These are phyloP conservation scores for Plasmodium yoelii DNA, from an alignment of 169 alveolate genomes.

Conservation along the genomic window DNA sequence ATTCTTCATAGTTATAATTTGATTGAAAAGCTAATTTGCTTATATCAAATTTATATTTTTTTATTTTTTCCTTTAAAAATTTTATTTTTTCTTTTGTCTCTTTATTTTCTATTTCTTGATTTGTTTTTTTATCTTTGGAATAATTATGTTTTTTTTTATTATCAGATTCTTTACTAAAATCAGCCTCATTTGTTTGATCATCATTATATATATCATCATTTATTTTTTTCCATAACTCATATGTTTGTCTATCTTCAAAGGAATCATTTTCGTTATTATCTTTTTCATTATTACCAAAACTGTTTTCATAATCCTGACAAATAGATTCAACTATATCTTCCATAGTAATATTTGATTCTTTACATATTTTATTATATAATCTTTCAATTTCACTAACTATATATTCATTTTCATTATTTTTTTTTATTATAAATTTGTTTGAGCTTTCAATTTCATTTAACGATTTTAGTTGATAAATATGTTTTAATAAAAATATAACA, in stretches of 20 bases:
- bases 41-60: constrained; percentile 21
- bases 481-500: constrained; percentile 75
- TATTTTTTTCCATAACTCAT: background rate
- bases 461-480: constrained; percentile 77
- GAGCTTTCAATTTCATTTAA: constrained; percentile 77
- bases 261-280: background rate
- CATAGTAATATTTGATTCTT: constrained; percentile 48
- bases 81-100: background rate
- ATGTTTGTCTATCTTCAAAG: background rate
- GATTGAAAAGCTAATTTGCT: constrained; percentile 51
- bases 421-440: constrained; percentile 49
- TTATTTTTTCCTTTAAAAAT: constrained; percentile 39
- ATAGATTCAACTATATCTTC: constrained; percentile 22
- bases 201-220: background rate
- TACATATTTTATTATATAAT: constrained; percentile 54
- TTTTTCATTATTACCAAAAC: background rate
- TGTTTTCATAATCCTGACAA: background rate
- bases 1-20: constrained; percentile 63
- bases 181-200: background rate
- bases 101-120: background rate
- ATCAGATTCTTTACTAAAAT: background rate
- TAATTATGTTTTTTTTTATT: background rate
- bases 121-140: background rate
- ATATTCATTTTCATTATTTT: constrained; percentile 68
- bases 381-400: constrained; percentile 49